Evolutionary conservation across 192 early-diverging fungal genomes (phyloP), one percentile per base, ranked within the genome.

Genomic region (Coemansia sp.): DNA sequence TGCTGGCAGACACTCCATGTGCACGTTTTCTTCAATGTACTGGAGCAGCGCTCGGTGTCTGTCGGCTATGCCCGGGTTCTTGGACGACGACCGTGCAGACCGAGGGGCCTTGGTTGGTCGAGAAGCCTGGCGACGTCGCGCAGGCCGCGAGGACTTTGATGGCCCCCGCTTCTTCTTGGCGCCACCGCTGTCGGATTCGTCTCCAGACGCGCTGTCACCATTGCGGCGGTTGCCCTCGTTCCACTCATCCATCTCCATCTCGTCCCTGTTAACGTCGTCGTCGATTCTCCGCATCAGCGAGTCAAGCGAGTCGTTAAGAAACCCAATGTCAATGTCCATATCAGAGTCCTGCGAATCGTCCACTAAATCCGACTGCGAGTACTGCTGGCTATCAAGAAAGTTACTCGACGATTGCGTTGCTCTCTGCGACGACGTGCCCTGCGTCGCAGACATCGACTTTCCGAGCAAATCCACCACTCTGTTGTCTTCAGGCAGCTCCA

Each of bases 231-330:
- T n/a, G 32, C 41, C 29, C 15, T 50, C 50, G n/a, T 63, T 52
- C 55, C 60, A 53, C 29, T 36, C 52, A 13, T 40, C n/a, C 46
- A 74, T 55, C 29, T 74, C 72, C 28, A 46, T 35, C 38, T 59
- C 54, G 38, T 74, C 72, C 25, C 52, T n/a, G 14, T 52, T 63
- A 29, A 74, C 67, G 30, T 74, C 72, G 10, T 62, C 72, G 15
- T 74, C 71, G 7, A 74, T 41, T 36, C 40, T 50, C 35, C 49
- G 44, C 9, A 74, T 41, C 36, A 74, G 33, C 34, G 55, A 50
- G 15, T 67, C 60, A 14, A 74, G 45, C 23, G 72, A 74, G 33
- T 58, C 51, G 28, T 74, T 60, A 0, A 45, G n/a, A 29, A 41
- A 20, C 3, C 19, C 32, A 17, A 30, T 33, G 10, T 46, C 24